Evolutionary conservation across 2,329 filamentous ascomycete species (phyloP).

Genomic region (Claviceps quebecensis): DNA sequence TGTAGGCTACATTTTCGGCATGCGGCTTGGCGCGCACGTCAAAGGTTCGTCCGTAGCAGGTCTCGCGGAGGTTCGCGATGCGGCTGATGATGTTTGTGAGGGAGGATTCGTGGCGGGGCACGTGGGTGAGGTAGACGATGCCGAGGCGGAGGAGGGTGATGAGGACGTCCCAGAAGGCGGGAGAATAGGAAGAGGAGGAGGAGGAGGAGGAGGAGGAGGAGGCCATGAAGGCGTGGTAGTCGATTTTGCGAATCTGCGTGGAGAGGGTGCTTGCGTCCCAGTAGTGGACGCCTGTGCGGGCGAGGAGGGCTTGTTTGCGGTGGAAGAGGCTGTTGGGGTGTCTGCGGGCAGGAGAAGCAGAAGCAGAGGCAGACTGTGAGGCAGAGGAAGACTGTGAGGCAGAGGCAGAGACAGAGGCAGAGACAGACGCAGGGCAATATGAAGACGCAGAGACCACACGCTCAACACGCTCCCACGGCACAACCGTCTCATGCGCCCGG

Average conservation of each 20-base stretch:
- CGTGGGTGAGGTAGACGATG: conserved; percentile 60
- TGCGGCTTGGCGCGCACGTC: conserved; percentile 71
- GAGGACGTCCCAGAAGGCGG: conserved; percentile 46
- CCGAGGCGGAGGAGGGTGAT: conserved; percentile 51
- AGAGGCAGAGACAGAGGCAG: neutral
- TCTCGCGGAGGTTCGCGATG: conserved; percentile 68
- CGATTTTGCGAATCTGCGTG: conserved; percentile 40
- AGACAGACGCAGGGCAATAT: neutral
- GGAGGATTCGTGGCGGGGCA: conserved; percentile 52
- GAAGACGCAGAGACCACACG: conserved; percentile 4
- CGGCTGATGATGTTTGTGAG: conserved; percentile 55
- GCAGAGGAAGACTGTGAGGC: neutral
- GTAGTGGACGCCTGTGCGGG: conserved; percentile 19
- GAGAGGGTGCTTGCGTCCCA: conserved; percentile 28
- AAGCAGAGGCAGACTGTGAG: neutral
- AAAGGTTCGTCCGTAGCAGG: conserved; percentile 86
- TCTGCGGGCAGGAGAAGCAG: neutral
- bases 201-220: neutral
- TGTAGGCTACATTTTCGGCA: conserved; percentile 89
- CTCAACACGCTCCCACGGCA: conserved; percentile 24
- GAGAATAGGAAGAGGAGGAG: conserved; percentile 9
- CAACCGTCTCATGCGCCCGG: conserved; percentile 17
- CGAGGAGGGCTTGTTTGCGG: conserved; percentile 15
- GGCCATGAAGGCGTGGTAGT: conserved; percentile 59
- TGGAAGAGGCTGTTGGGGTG: conserved; percentile 9